Base-by-base conservation (phyloP, 1,284 basidiomycete genomes). In the Cystobasidium sp. region DNA sequence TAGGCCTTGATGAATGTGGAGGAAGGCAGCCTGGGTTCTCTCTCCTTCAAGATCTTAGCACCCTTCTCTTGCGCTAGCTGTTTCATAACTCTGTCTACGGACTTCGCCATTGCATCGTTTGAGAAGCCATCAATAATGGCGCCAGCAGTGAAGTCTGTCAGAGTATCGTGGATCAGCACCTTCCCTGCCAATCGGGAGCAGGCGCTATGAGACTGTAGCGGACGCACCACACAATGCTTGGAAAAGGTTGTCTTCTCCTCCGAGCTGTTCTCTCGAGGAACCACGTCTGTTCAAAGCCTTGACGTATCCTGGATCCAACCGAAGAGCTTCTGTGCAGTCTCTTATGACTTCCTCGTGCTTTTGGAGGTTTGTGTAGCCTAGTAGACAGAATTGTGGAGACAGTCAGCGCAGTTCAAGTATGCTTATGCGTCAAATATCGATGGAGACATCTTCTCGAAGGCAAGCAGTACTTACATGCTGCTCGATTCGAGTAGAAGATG, bases 401-500 rank as follows among this genome's bases (percentile, higher is more conserved):
- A 10, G 24, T 39, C 20, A 24, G 18, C 47, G 43, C 47, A 14
- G 49, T 74, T 67, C 12, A 39, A 37, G 44, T 46, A 8, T 53
- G 31, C 16, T 6, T 46, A 68, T n/a, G 55, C 46, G 10, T 7
- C 1, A 16, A 22, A 4, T 37, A 59, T 37, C 39, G 37, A 43
- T 24, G 14, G 47, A 24, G 16, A 8, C 44, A 18, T 63, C n/a
- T 59, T 12, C 37, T 7, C 24, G 9, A 37, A 59, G 14, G 4
- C 14, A 6, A 18, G 5, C 8, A 84, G 41, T 6, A 81, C 89
- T 78, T 76, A 93, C 95, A 97, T 75, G 97, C 97, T 56, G 96
- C 96, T 74, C 97, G 90, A 84, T 99, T 99, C 82, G 92, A 93
- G 87, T 90, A 98, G 85, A 92, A 99, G 63, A 98, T 94, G 43